Percentiles rank a stretch among this genome's conserved stretches.
Conservation (phyloP, 306 rosid genomes). For the Fagus sylvatica region DNA sequence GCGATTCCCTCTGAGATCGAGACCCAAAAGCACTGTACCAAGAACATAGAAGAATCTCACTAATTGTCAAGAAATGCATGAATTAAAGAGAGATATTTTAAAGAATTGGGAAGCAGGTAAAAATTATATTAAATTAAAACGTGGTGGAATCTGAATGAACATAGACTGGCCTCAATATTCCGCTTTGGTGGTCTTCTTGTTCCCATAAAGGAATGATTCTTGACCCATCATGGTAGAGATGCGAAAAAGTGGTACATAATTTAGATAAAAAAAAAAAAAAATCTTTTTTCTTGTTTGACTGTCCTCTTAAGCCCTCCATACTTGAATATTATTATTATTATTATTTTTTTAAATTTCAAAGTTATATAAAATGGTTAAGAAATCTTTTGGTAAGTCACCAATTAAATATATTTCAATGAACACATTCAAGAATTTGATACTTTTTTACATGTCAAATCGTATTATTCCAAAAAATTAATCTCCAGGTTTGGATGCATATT, state of each 20-base stretch:
- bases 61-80: background rate
- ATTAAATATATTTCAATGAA: background rate
- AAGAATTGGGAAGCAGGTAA: background rate
- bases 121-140: background rate
- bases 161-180: constrained; percentile 27
- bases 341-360: background rate
- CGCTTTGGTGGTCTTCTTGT: constrained; percentile 31
- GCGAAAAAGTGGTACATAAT: background rate
- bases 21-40: background rate
- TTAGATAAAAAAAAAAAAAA: background rate
- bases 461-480: background rate
- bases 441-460: too few species aligned
- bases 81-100: background rate
- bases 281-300: background rate
- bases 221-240: background rate
- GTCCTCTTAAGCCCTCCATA: background rate
- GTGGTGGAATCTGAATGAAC: constrained; percentile 21
- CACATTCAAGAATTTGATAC: background rate
- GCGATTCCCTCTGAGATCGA: constrained; percentile 16
- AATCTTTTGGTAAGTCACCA: background rate
- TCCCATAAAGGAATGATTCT: constrained; percentile 17
- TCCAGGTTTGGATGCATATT: too few species aligned
- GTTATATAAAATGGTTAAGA: background rate
- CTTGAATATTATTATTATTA: background rate
- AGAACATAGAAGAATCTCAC: constrained; percentile 4